Evolutionary conservation across 176 grass and related monocot species (phyloP).

Genomic region (Oryza meyeriana): DNA sequence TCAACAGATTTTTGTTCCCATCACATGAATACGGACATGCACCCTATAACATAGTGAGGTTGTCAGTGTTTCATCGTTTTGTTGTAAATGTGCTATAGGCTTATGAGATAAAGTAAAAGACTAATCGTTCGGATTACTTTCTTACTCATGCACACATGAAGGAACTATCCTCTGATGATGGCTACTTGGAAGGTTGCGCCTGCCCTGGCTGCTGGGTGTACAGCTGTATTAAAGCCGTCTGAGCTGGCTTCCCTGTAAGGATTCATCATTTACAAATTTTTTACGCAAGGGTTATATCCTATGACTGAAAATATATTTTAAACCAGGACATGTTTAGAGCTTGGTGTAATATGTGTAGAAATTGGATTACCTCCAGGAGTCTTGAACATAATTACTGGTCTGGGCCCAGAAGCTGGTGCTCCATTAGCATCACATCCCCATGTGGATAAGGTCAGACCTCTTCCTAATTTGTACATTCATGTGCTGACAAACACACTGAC

Average conservation of each 20-base stretch:
- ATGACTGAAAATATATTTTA: background rate
- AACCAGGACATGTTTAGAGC: slow-evolving; percentile 90
- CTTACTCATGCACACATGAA: slow-evolving; percentile 27
- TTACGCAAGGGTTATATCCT: slow-evolving; percentile 9
- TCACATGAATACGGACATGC: background rate
- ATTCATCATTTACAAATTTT: slow-evolving; percentile 12
- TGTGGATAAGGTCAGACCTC: slow-evolving; percentile 79
- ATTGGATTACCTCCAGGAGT: slow-evolving; percentile 83
- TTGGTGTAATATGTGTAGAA: slow-evolving; percentile 79
- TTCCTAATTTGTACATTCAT: slow-evolving; percentile 26
- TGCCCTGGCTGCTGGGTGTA: slow-evolving; percentile 91
- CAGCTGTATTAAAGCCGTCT: slow-evolving; percentile 86
- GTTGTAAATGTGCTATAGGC: background rate
- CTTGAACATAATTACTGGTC: slow-evolving; percentile 88
- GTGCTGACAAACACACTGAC: background rate
- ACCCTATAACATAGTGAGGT: background rate
- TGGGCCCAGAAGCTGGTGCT: slow-evolving; percentile 87
- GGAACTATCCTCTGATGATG: slow-evolving; percentile 99
- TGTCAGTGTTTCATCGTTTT: background rate
- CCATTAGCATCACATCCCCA: slow-evolving; percentile 84
- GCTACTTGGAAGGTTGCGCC: slow-evolving; percentile 97
- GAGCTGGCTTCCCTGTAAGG: slow-evolving; percentile 90
- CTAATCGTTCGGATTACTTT: slow-evolving; percentile 7
- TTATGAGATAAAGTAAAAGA: background rate
- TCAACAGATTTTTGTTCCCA: background rate